phyloP scores from a whole-genome alignment of 208 protist species.

The Trypanosoma cruzi region DNA sequence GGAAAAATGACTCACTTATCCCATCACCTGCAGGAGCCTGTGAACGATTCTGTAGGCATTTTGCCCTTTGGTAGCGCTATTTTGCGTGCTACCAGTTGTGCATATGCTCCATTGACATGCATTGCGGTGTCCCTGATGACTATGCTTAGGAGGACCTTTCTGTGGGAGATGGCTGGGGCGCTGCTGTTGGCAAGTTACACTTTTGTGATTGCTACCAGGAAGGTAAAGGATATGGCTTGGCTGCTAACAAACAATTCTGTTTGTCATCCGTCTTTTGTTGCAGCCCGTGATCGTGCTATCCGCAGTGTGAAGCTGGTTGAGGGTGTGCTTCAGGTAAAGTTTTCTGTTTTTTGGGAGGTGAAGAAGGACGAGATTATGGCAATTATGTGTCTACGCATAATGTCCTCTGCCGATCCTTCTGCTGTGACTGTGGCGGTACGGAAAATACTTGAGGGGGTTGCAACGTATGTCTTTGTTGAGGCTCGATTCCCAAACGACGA shows the following conservation, averaged over 20 bases:
- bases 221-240: slow-evolving; percentile 41
- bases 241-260: slow-evolving; percentile 74
- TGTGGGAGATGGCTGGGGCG: slow-evolving; percentile 6
- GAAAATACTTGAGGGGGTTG: slow-evolving; percentile 36
- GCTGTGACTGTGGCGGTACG: slow-evolving; percentile 37
- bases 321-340: slow-evolving; percentile 63
- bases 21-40: slow-evolving; percentile 1
- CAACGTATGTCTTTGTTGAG: slow-evolving; percentile 64
- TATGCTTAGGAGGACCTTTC: slow-evolving; percentile 11
- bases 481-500: slow-evolving; percentile 9
- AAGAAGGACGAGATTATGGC: slow-evolving; percentile 48
- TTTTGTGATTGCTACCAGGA: slow-evolving; percentile 20
- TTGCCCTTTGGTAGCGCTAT: background rate
- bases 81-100: background rate
- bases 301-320: slow-evolving; percentile 40
- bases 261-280: slow-evolving; percentile 18
- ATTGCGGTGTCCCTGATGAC: slow-evolving; percentile 7
- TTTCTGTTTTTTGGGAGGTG: slow-evolving; percentile 51
- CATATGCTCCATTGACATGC: slow-evolving; percentile 16
- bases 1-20: background rate
- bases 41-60: background rate
- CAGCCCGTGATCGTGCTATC: slow-evolving; percentile 44
- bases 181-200: slow-evolving; percentile 40
- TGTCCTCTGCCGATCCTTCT: slow-evolving; percentile 41
- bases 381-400: slow-evolving; percentile 50